phyloP scores from a whole-genome alignment of 768 basidiomycete species.

The Lactarius trivialis region DNA sequence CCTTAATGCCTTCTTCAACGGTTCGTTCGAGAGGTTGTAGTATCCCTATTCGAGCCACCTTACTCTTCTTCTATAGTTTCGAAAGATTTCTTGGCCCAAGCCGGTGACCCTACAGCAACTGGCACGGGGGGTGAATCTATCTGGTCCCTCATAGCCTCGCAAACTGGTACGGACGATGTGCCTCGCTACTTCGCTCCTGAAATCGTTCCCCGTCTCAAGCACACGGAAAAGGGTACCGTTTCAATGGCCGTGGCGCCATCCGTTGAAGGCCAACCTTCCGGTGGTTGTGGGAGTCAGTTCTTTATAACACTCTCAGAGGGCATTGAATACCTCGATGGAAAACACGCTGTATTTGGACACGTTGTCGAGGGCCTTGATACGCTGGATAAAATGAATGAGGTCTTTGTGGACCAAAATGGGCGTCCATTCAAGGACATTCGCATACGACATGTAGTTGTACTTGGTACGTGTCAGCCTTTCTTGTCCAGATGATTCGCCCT shows the following conservation, averaged over 20 bases:
- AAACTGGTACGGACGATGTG: conserved; percentile 30
- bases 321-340: conserved; percentile 93
- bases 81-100: conserved; percentile 94
- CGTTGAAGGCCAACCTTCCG: conserved; percentile 46
- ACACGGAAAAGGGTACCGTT: conserved; percentile 77
- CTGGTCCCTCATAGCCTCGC: conserved; percentile 65
- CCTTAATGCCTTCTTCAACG: conserved; percentile 96
- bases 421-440: conserved; percentile 91
- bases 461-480: conserved; percentile 50
- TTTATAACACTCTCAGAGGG: conserved; percentile 89
- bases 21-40: conserved; percentile 35
- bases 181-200: conserved; percentile 89
- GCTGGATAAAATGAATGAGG: conserved; percentile 87
- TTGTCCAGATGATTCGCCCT: background rate
- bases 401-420: conserved; percentile 81
- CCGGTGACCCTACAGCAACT: conserved; percentile 93
- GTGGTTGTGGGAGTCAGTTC: conserved; percentile 94
- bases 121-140: conserved; percentile 91
- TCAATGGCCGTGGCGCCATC: conserved; percentile 97
- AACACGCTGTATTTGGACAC: conserved; percentile 88
- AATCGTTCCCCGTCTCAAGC: conserved; percentile 75
- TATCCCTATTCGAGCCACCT: background rate
- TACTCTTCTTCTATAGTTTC: conserved; percentile 53
- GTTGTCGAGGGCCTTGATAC: conserved; percentile 94
- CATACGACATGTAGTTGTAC: conserved; percentile 91